Evolutionary conservation across 306 rosid genomes (phyloP).

Genomic region (Begonia loranthoides): DNA sequence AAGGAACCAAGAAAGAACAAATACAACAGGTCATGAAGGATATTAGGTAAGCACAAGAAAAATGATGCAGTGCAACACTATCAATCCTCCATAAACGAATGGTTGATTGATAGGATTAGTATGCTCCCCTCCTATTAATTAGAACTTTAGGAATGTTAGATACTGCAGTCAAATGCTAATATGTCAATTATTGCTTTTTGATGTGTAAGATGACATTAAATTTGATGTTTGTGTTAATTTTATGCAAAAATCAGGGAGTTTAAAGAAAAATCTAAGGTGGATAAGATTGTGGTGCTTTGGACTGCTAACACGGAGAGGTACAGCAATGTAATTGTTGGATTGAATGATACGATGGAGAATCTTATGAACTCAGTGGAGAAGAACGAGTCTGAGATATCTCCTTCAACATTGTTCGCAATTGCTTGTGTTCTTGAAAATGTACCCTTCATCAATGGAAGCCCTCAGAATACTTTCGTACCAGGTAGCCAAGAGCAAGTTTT

Average conservation of each 20-base stretch:
- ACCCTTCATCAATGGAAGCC: constrained; percentile 97
- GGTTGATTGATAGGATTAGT: background rate
- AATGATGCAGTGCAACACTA: background rate
- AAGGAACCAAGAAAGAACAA: constrained; percentile 87
- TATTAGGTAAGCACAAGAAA: constrained; percentile 48
- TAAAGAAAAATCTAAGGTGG: constrained; percentile 76
- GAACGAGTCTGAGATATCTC: constrained; percentile 92
- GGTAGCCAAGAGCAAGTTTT: constrained; percentile 23
- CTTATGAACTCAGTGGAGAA: constrained; percentile 69
- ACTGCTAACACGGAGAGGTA: constrained; percentile 99
- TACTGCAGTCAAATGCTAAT: no score
- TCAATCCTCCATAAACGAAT: background rate
- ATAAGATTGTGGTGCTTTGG: constrained; percentile 88
- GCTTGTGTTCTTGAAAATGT: constrained; percentile 77
- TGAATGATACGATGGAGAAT: constrained; percentile 70
- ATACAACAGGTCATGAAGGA: constrained; percentile 64
- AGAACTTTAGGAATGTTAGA: no score
- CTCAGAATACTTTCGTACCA: constrained; percentile 96
- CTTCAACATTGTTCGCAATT: constrained; percentile 77
- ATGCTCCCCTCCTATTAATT: no score
- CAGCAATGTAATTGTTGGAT: constrained; percentile 69
- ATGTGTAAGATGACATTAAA: background rate
- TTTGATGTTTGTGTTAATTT: constrained; percentile 7
- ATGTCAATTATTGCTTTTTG: no score
- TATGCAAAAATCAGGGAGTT: constrained; percentile 41